Evolutionary conservation across 495 filamentous ascomycete genomes (phyloP).

Genomic region (Tuber microsphaerosporum): DNA sequence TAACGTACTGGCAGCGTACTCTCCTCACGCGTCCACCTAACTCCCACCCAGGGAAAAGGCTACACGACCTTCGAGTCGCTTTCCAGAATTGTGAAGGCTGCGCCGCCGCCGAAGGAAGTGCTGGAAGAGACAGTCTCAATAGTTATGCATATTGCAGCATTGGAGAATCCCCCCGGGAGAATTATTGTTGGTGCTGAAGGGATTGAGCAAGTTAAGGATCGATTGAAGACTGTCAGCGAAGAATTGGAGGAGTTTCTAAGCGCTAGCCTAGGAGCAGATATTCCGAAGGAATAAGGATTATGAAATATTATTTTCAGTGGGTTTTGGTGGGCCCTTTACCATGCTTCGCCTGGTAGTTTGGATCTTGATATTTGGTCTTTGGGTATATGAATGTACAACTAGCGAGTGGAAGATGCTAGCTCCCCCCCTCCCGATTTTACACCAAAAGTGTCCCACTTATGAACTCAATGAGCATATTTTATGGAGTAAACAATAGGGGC

Average conservation of each 20-base stretch:
- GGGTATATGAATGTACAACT: not conserved
- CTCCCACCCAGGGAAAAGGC: slow-evolving; percentile 14
- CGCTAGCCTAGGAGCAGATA: slow-evolving; percentile 68
- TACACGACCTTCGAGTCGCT: slow-evolving; percentile 14
- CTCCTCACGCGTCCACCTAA: slow-evolving; percentile 24
- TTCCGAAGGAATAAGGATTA: slow-evolving; percentile 21
- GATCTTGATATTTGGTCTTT: not conserved
- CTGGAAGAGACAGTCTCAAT: slow-evolving; percentile 76
- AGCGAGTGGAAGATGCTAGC: too few relatives aligned
- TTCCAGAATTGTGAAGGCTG: not conserved
- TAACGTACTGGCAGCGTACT: slow-evolving; percentile 16
- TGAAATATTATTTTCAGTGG: not conserved
- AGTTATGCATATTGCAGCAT: slow-evolving; percentile 80
- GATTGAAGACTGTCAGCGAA: slow-evolving; percentile 90
- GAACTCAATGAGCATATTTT: too few relatives aligned
- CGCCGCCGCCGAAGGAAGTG: slow-evolving; percentile 13
- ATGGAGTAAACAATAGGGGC: too few relatives aligned
- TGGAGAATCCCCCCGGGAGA: slow-evolving; percentile 89
- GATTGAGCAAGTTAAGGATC: slow-evolving; percentile 83
- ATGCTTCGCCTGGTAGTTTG: not conserved
- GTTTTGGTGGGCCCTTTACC: not conserved
- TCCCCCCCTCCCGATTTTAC: too few relatives aligned
- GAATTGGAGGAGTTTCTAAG: slow-evolving; percentile 94
- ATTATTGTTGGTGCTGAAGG: slow-evolving; percentile 93
- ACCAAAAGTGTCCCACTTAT: too few relatives aligned